Base-by-base conservation (phyloP, 352 stramenopile species). In the Phytophthora idaei region DNA sequence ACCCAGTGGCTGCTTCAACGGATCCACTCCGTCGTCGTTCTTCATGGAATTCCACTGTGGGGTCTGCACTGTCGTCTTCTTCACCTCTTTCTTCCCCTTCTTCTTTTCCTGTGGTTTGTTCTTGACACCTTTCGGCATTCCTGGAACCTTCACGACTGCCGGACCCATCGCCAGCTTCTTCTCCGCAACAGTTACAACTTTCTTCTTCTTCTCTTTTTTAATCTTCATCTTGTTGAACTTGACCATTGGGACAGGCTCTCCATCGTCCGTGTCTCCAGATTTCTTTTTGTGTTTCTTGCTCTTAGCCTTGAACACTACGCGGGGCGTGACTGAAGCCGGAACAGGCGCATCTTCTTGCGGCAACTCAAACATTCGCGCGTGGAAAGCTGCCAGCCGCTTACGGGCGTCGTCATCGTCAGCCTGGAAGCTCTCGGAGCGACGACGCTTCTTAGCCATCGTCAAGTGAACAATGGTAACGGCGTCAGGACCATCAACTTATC, bases 341-440 rank as follows among this genome's bases (percentile, higher is more conserved):
- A 17, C 29, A 8, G 17, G 6, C 32, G 55, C 42, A 32, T 44
- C 57, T 56, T 48, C 71, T 57, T 46, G 60, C 9, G 65, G 74
- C 15, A 77, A 36, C 36, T 90, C 78, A 55, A 93, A 91, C 79
- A 93, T 89, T 5, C 70, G 71, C 39, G 61, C 70, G 6, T 73
- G 74, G 67, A 93, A 93, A 15, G 73, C 76, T 25, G 49, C 74
- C 12, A 90, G 57, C 4, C 81, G 73, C 60, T 82, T 54, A 57
- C 54, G 71, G 5, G 82, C 71, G 49, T 87, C 70, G 25, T 78
- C 64, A 12, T 62, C 45, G 39, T 31, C 67, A 46, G 14, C 57
- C 45, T 71, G 57, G 50, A 76, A 61, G 47, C 70, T 81, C 14
- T 61, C 68, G 15, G 73, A 59, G 45, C 77, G 77, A n/a, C 60